Evolutionary conservation across 805 yeast genomes (phyloP), one percentile per base, ranked within the genome.

Genomic region (Danielia oregonensis): DNA sequence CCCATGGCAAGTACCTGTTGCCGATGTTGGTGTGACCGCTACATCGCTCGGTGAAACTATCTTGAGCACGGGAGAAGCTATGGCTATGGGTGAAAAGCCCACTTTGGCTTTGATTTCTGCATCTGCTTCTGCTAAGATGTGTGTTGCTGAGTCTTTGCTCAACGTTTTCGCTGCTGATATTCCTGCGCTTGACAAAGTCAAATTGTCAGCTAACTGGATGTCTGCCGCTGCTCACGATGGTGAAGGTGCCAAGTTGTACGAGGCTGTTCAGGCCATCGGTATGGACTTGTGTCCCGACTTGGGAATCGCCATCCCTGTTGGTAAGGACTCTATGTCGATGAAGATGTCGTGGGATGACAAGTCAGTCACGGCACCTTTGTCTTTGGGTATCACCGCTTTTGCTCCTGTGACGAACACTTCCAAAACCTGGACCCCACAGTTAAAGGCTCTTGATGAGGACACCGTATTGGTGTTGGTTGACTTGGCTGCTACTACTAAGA

Each of bases 241-340:
- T 52, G 98, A 93, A 64, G 98, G 98, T 42, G 74, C 94, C 33
- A 89, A 87, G 43, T 70, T 93, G 43, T 93, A 91, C 57, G 96
- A 88, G 63, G 98, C 97, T 30, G 98, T 93, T 30, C 89, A 88
- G 63, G 97, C 97, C 4, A 79, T 93, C 52, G 96, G 97, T 48
- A 57, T 89, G 55, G 97, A 87, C 46, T 72, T 94, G 51, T 93
- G 98, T 65, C 97, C 97, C 15, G 91, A 77, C 40, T 74, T 93
- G 46, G 97, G 95, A 28, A 66, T 93, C 42, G 74, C 94, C 14
- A 87, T 93, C 39, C 99, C 99, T 10, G 99, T 93, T 24, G 99
- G 99, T 48, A 93, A 93, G 67, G 99, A 93, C 62, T 88, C 97
- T 23, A 88, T 93, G 96, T 88, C 97, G 15, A 91, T 93, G 98